phyloP scores from a whole-genome alignment of 2,329 filamentous ascomycete genomes.

The Talaromyces funiculosus region DNA sequence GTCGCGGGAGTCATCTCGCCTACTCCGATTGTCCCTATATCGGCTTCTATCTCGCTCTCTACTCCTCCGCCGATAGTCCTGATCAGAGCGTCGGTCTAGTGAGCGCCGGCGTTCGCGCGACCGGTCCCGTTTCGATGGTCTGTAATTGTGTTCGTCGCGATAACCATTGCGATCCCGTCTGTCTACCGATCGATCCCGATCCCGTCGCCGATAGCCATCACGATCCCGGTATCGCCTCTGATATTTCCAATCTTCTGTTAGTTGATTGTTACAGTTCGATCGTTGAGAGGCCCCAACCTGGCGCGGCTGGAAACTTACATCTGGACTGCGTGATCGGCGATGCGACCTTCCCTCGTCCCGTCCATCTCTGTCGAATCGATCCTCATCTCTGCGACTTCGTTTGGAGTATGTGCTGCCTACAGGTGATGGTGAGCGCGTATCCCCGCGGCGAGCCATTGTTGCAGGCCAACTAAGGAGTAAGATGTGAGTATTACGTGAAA shows the following conservation, averaged over 20 bases:
- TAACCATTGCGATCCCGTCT: conserved; percentile 39
- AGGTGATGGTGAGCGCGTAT: conserved; percentile 83
- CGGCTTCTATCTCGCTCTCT: conserved; percentile 59
- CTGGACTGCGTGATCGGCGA: conserved; percentile 45
- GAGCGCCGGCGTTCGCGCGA: conserved; percentile 49
- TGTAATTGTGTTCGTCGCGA: conserved; percentile 58
- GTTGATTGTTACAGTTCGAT: not conserved
- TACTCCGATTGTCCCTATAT: conserved; percentile 62
- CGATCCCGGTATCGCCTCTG: conserved; percentile 51
- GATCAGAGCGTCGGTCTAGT: conserved; percentile 48
- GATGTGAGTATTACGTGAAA: conserved; percentile 45
- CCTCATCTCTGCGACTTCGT: conserved; percentile 52
- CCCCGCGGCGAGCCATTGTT: conserved; percentile 57
- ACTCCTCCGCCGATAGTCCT: conserved; percentile 57
- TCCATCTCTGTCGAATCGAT: conserved; percentile 47
- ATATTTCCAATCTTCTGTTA: conserved; percentile 42
- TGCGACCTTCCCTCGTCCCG: conserved; percentile 47
- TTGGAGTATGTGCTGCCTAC: conserved; percentile 77
- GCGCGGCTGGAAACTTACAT: conserved; percentile 32
- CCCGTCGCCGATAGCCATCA: conserved; percentile 55
- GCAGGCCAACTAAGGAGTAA: conserved; percentile 43
- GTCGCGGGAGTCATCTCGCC: conserved; percentile 70
- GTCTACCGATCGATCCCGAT: conserved; percentile 63
- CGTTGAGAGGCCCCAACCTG: not conserved
- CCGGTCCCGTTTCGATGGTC: conserved; percentile 56